These are phyloP conservation scores for Rhodotorula kratochvilovae DNA, from an alignment of 768 basidiomycete genomes.

Conservation along the genomic window DNA sequence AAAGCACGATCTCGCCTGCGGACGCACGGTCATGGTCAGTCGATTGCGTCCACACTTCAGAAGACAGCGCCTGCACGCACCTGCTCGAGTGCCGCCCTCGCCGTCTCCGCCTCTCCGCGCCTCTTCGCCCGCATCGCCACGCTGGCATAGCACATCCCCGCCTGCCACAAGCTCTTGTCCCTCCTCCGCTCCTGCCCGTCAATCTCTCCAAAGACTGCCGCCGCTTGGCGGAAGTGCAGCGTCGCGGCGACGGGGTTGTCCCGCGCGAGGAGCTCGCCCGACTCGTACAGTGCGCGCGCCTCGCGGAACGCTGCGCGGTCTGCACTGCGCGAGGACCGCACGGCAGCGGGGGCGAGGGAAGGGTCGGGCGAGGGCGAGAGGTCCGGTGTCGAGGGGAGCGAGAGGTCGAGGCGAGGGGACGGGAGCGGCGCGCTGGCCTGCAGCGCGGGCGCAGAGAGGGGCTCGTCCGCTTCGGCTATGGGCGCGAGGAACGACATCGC, in stretches of 20 bases:
- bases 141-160: constrained; percentile 3
- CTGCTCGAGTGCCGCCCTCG: constrained; percentile 14
- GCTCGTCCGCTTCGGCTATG: background rate
- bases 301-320: constrained; percentile 12
- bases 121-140: constrained; percentile 4
- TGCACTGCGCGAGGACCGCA: background rate
- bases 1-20: constrained; percentile 14
- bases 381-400: background rate
- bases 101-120: background rate
- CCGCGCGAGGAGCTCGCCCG: background rate
- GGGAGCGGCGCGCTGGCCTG: background rate
- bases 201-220: background rate
- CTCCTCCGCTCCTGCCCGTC: background rate
- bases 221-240: constrained; percentile 24
- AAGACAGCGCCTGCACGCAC: background rate
- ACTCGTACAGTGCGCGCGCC: constrained; percentile 18
- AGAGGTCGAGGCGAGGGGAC: background rate
- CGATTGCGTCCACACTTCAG: background rate
- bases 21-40: no score
- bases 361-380: background rate
- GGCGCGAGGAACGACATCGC: background rate
- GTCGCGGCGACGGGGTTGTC: constrained; percentile 4
- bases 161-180: constrained; percentile 21
- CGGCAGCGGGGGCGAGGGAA: background rate
- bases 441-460: background rate